A percentile compares a stretch with the other conserved stretches of the same genome.
Evolutionary conservation across 169 alveolate species (phyloP).

Genomic region (Pseudocohnilembus persalinus): DNA sequence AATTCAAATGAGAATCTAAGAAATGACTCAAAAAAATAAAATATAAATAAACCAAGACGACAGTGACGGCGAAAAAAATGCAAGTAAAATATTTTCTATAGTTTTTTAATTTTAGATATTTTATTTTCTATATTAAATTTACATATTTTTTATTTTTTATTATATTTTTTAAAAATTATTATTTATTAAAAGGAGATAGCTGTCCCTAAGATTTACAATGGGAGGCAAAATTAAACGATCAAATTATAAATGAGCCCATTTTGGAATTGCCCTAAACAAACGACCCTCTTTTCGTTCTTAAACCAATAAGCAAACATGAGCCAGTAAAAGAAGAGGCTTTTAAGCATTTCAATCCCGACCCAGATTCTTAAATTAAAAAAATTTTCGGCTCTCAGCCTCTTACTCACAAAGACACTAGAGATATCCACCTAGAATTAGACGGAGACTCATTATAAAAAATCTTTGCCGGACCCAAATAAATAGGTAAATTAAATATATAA

Average conservation of each 20-base stretch:
- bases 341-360: constrained; percentile 32
- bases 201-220: constrained; percentile 43
- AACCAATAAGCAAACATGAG: constrained; percentile 65
- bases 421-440: constrained; percentile 53
- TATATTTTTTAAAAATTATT: not conserved
- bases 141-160: not conserved
- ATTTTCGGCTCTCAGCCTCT: constrained; percentile 35
- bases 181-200: constrained; percentile 40
- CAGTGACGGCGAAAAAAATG: not conserved
- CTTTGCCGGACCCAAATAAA: constrained; percentile 56
- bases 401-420: constrained; percentile 70
- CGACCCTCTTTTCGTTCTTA: constrained; percentile 61
- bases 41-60: constrained; percentile 12
- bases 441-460: constrained; percentile 65
- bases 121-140: constrained; percentile 18
- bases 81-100: not conserved
- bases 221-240: constrained; percentile 41
- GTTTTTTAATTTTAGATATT: no score
- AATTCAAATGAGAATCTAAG: constrained; percentile 5
- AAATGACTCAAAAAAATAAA: constrained; percentile 31
- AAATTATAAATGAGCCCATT: constrained; percentile 44
- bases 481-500: constrained; percentile 51
- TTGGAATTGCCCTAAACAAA: constrained; percentile 56
- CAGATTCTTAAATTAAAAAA: not conserved
- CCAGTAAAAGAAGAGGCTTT: constrained; percentile 51